Conservation (phyloP, 805 yeast species). For the Yamadazyma nakazawae region DNA sequence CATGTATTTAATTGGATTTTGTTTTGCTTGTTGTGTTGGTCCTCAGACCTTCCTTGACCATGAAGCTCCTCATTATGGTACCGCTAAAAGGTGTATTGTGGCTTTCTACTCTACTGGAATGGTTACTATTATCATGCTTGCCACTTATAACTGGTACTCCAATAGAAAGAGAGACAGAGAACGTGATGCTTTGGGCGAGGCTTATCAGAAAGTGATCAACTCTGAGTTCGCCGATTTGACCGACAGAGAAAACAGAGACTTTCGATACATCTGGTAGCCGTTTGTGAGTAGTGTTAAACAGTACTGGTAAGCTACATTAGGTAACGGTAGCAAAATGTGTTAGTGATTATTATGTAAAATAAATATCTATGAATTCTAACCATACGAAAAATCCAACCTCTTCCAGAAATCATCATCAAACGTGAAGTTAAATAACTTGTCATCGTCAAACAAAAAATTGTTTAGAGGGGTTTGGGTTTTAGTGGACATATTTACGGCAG, state of each 20-base stretch:
- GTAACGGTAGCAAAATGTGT: no score
- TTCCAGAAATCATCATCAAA: conserved; percentile 14
- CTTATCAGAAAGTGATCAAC: conserved; percentile 1
- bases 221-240: conserved; percentile 7
- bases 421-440: conserved; percentile 8
- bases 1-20: conserved; percentile 42
- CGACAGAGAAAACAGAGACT: conserved; percentile 7
- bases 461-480: background rate
- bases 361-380: no score
- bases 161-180: conserved; percentile 5
- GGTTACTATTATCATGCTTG: background rate
- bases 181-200: conserved; percentile 8
- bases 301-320: no score
- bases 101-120: conserved; percentile 19
- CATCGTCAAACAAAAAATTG: conserved; percentile 1
- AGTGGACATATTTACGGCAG: background rate
- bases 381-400: conserved; percentile 2
- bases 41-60: conserved; percentile 3
- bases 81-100: conserved; percentile 30
- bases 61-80: conserved; percentile 5
- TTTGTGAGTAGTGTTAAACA: no score
- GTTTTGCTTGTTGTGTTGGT: conserved; percentile 52
- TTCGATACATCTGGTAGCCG: conserved; percentile 13
- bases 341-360: no score
- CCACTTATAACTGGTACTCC: conserved; percentile 20